Base-by-base conservation (phyloP, 108 stramenopile species). In the Nitzschia inconspicua region DNA sequence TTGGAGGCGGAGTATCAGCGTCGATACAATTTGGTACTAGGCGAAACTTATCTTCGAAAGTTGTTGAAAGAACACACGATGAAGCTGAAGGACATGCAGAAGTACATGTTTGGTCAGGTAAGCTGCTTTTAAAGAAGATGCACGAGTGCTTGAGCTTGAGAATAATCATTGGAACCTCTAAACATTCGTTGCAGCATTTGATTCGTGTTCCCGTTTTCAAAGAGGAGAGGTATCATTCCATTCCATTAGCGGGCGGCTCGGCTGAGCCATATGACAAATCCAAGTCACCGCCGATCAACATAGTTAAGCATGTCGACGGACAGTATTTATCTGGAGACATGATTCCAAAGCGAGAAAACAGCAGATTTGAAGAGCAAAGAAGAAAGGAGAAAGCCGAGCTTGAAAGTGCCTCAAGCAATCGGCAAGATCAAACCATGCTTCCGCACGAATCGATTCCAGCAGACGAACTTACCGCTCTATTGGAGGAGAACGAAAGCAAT, bases 1-100 rank as follows among this genome's bases (percentile, higher is more conserved):
- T 29, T 60, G 1, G 50, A 58, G 9, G 50, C 13, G n/a, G 54
- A 51, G 20, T 53, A 49, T 36, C 25, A 68, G 11, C 25, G 60
- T 18, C 47, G 56, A n/a, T 57, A 57, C 25, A 40, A 44, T 35
- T 24, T 27, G 35, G 14, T 39, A 20, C 40, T 48, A 43, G 67
- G 48, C 13, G 56, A 53, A 23, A 60, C 67, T 10, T 26, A 34
- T 24, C 22, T 41, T 14, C 19, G 58, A 22, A 58, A 58, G 39
- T 20, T 68, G 25, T 22, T 43, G 5, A 63, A 57, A 23, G 83
- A 84, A 67, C 35, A 66, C 18, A 63, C 67, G 2, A 41, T 57
- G 31, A 84, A 84, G 44, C 57, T 76, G 26, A 60, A 61, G 43
- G 83, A 78, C 54, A 76, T 84, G 65, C 78, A 84, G 63, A 66